Conservation (phyloP, 2,329 filamentous ascomycete genomes). For the Microsporum audouinii region DNA sequence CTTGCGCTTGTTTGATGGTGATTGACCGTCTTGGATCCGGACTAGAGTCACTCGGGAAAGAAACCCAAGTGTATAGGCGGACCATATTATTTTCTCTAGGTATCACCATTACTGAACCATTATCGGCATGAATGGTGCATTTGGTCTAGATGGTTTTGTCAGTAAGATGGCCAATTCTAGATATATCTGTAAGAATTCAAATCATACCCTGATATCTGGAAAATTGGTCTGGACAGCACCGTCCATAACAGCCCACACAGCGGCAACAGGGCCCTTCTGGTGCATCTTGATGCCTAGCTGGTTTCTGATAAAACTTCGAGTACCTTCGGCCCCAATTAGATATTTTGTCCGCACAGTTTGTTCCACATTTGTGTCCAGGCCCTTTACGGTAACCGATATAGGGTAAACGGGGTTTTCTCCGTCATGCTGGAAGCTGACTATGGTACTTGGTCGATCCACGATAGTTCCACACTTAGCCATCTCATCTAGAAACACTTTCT, state of each 20-base stretch:
- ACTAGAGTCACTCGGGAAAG: slow-evolving; percentile 50
- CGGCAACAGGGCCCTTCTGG: slow-evolving; percentile 57
- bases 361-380: slow-evolving; percentile 27
- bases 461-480: slow-evolving; percentile 47
- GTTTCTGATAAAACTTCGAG: slow-evolving; percentile 53
- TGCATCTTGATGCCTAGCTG: slow-evolving; percentile 41
- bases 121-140: slow-evolving; percentile 62
- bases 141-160: slow-evolving; percentile 15
- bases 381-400: slow-evolving; percentile 48
- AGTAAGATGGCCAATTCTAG: slow-evolving; percentile 24
- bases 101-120: slow-evolving; percentile 74
- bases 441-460: slow-evolving; percentile 51
- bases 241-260: slow-evolving; percentile 72
- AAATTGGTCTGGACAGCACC: slow-evolving; percentile 62
- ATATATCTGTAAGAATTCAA: slow-evolving; percentile 55
- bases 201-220: slow-evolving; percentile 67
- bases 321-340: slow-evolving; percentile 59
- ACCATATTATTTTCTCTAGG: slow-evolving; percentile 52
- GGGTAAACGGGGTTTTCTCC: slow-evolving; percentile 58
- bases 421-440: slow-evolving; percentile 50
- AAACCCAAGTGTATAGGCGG: slow-evolving; percentile 45
- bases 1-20: slow-evolving; percentile 48
- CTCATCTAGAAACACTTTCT: slow-evolving; percentile 58
- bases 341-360: slow-evolving; percentile 53
- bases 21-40: slow-evolving; percentile 51